Conservation (phyloP, 306 rosid genomes). For the Rosa rugosa region DNA sequence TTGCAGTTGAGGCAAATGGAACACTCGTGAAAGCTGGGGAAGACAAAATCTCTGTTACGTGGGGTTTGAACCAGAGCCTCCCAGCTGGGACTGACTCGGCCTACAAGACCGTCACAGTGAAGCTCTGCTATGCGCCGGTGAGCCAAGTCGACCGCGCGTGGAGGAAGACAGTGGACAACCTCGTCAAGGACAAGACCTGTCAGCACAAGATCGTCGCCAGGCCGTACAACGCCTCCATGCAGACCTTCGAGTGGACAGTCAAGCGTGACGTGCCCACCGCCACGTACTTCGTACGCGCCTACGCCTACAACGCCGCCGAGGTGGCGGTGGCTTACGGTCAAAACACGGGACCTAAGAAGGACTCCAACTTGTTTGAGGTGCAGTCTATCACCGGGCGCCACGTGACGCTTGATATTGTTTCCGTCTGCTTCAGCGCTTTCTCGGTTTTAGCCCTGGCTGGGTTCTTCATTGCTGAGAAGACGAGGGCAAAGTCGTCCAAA, state of each 20-base stretch:
- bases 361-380: slow-evolving; percentile 54
- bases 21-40: slow-evolving; percentile 41
- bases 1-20: slow-evolving; percentile 44
- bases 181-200: slow-evolving; percentile 78
- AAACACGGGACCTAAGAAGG: slow-evolving; percentile 38
- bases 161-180: slow-evolving; percentile 77
- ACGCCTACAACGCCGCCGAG: slow-evolving; percentile 48
- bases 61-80: slow-evolving; percentile 55
- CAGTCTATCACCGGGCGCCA: slow-evolving; percentile 78
- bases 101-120: slow-evolving; percentile 62
- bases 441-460: slow-evolving; percentile 57
- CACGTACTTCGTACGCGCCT: slow-evolving; percentile 85
- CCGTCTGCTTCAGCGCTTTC: slow-evolving; percentile 81
- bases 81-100: slow-evolving; percentile 55
- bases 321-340: slow-evolving; percentile 70
- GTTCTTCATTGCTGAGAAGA: slow-evolving; percentile 69
- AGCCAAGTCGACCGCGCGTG: slow-evolving; percentile 85
- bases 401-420: slow-evolving; percentile 60
- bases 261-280: slow-evolving; percentile 58
- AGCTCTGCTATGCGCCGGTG: slow-evolving; percentile 74
- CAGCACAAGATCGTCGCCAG: slow-evolving; percentile 41
- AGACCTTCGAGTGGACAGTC: slow-evolving; percentile 46
- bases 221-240: slow-evolving; percentile 56
- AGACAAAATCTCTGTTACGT: slow-evolving; percentile 58
- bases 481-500: slow-evolving; percentile 39